Conservation (phyloP, 1,284 basidiomycete genomes). For the Puccinia coronata region DNA sequence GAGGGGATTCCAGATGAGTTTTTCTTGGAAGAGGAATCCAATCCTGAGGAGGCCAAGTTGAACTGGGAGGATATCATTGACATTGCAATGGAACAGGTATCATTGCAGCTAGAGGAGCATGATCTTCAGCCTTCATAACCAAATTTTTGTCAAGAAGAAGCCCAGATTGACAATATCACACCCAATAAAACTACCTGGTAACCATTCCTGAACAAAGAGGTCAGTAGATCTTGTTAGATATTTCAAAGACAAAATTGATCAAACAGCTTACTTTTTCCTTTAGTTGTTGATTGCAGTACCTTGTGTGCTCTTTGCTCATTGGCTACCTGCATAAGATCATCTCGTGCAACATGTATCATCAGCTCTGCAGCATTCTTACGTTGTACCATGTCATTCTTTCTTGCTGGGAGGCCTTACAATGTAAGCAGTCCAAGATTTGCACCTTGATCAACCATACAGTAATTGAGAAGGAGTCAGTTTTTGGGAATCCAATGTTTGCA, state of each 20-base stretch:
- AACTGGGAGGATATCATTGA: neutral
- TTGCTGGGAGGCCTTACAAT: neutral
- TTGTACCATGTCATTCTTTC: neutral
- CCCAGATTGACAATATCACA: neutral
- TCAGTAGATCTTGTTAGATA: neutral
- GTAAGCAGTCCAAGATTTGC: neutral
- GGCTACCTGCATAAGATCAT: neutral
- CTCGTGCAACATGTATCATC: neutral
- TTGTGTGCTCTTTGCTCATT: neutral
- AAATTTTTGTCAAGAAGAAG: neutral
- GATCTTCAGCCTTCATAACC: neutral
- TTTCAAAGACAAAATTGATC: neutral
- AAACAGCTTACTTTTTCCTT: neutral
- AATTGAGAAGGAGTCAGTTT: neutral
- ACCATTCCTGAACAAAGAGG: neutral
- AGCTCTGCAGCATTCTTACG: neutral
- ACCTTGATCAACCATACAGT: neutral
- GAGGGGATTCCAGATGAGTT: no score
- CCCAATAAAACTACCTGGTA: neutral
- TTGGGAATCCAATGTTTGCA: neutral
- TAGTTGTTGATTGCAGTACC: no score
- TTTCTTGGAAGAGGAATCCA: no score
- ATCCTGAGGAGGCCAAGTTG: no score
- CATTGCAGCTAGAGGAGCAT: neutral
- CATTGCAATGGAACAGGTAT: neutral